These are phyloP conservation scores for Rutstroemia sydowiana DNA, from an alignment of 2,329 filamentous ascomycete species.

Conservation along the genomic window DNA sequence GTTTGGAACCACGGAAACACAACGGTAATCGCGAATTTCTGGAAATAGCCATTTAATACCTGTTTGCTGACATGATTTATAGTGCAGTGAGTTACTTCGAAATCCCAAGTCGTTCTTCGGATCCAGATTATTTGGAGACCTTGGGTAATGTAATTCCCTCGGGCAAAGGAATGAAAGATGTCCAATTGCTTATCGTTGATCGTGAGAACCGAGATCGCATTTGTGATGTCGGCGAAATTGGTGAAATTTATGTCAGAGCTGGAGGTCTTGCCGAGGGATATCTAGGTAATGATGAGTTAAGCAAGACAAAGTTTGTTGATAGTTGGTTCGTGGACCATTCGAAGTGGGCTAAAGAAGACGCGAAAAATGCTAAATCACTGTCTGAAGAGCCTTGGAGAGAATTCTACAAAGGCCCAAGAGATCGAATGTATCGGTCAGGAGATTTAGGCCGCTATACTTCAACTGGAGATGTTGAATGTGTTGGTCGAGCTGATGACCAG, in stretches of 20 bases:
- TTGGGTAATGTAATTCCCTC: constrained; percentile 74
- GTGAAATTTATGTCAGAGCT: constrained; percentile 77
- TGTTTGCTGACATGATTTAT: too few relatives aligned
- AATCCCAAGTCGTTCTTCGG: constrained; percentile 57
- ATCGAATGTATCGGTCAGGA: constrained; percentile 80
- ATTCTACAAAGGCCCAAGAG: constrained; percentile 73
- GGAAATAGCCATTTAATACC: too few relatives aligned
- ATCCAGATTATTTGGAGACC: constrained; percentile 55
- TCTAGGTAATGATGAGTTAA: constrained; percentile 32
- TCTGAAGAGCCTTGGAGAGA: constrained; percentile 66
- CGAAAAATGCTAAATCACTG: constrained; percentile 55
- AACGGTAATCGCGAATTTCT: too few relatives aligned
- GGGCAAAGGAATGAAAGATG: constrained; percentile 79
- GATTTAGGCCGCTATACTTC: constrained; percentile 72
- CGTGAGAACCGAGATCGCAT: constrained; percentile 56
- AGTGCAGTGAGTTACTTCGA: constrained; percentile 80
- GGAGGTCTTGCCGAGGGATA: constrained; percentile 81
- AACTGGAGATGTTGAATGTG: constrained; percentile 64
- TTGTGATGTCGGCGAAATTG: constrained; percentile 73
- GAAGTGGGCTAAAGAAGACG: constrained; percentile 30
- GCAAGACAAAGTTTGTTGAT: constrained; percentile 28
- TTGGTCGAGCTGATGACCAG: constrained; percentile 77
- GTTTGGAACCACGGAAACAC: constrained; percentile 84
- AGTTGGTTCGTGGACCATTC: constrained; percentile 31
- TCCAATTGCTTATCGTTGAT: constrained; percentile 80